Conservation (phyloP, 306 rosid species). For the Neltuma alba region DNA sequence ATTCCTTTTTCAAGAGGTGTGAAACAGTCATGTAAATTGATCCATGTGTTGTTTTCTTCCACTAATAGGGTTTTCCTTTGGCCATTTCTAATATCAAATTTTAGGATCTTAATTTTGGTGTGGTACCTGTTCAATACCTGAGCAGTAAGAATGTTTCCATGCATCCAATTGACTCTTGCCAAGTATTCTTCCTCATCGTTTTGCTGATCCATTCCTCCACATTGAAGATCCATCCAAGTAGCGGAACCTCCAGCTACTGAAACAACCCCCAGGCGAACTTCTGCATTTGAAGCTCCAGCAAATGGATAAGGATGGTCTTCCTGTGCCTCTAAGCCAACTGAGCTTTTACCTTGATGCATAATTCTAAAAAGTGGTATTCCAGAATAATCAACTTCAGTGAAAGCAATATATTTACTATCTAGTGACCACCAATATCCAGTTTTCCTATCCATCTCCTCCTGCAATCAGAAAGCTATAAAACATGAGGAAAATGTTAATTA, state of each 20-base stretch:
- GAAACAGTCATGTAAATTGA: slow-evolving; percentile 89
- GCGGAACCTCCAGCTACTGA: slow-evolving; percentile 66
- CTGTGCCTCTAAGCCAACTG: slow-evolving; percentile 84
- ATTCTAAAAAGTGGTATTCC: slow-evolving; percentile 90
- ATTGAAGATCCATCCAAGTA: slow-evolving; percentile 94
- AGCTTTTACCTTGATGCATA: slow-evolving; percentile 91
- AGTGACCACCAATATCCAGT: slow-evolving; percentile 98
- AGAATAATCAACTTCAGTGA: slow-evolving; percentile 91
- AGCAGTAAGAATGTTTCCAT: slow-evolving; percentile 71
- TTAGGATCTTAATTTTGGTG: slow-evolving; percentile 65
- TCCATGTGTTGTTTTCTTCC: slow-evolving; percentile 78
- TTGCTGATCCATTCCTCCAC: slow-evolving; percentile 61
- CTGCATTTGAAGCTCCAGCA: slow-evolving; percentile 89
- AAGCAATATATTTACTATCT: slow-evolving; percentile 85
- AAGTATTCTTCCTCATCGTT: slow-evolving; percentile 77
- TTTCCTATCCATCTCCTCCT: slow-evolving; percentile 99
- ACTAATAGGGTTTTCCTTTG: slow-evolving; percentile 59
- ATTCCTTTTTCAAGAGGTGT: slow-evolving; percentile 79
- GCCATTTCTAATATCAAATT: slow-evolving; percentile 80
- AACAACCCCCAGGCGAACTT: slow-evolving; percentile 88
- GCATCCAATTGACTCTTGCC: slow-evolving; percentile 96
- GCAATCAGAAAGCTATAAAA: slow-evolving; percentile 42
- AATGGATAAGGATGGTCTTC: slow-evolving; percentile 99
- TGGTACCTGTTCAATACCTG: slow-evolving; percentile 90
- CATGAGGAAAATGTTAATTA: slow-evolving; percentile 18